Evolutionary conservation across 495 filamentous ascomycete species (phyloP), one percentile per base, ranked within the genome.

Genomic region (Pyronema domesticum): DNA sequence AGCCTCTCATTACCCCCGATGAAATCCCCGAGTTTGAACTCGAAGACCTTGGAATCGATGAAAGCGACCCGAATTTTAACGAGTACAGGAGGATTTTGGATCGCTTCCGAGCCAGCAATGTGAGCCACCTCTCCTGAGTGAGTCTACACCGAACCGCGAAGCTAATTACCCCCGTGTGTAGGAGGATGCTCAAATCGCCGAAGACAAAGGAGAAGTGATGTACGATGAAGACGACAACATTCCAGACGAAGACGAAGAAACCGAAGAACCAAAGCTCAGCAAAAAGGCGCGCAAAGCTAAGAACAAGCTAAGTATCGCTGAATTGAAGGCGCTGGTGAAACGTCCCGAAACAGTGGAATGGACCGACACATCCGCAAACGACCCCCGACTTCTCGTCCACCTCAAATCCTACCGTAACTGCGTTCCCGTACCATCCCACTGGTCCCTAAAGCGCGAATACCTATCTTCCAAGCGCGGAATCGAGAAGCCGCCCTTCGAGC

Each of bases 261-360:
- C 76, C 37, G 76, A 82, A 35, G 76, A 75, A 46, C 72, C 72
- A 6, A 86, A 82, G 46, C 62, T 98, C 45, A 94, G 86, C 19
- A 96, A 95, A 70, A 95, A 94, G 73, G 86, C 88, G 59, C 74
- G 84, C 52, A 96, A 95, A 70, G 80, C 83, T 70, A 68, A 83
- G 62, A 89, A 82, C 71, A 94, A 93, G 69, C 75, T 95, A 8
- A 93, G 89, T 14, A 85, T 96, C 37, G 91, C 91, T 37, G 87
- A 95, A 67, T 76, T 98, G 46, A 96, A 96, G 68, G 85, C 89
- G 19, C 70, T 94, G 53, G 91, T 95, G 45, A 74, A 76, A 60
- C 91, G 88, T 60, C 91, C 91, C 7, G 91, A 98, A 67, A 80
- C 89, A 0, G 91, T 98, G 1, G 91, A 96, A 61, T 95, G 89